These are phyloP conservation scores for Rhizophora apiculata DNA, from an alignment of 345 rosid genomes.

Conservation along the genomic window DNA sequence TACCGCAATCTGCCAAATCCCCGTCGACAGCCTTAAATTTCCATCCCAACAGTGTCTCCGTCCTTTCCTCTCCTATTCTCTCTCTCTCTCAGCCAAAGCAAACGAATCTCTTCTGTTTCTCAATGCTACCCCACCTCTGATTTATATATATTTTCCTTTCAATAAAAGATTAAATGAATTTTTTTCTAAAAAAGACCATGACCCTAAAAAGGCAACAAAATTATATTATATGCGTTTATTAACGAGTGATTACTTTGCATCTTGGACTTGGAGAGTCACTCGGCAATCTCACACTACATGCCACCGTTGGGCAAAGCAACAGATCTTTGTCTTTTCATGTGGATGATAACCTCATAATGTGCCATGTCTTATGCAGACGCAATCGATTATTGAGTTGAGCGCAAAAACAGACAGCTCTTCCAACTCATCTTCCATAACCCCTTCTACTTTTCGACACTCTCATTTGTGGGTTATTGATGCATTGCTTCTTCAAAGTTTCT, in stretches of 20 bases:
- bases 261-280: slow-evolving; percentile 19
- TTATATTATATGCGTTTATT: neutral
- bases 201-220: too few relatives aligned
- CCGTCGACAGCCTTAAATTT: too few relatives aligned
- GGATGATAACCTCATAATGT: slow-evolving; percentile 10
- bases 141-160: too few relatives aligned
- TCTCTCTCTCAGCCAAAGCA: neutral
- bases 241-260: slow-evolving; percentile 11
- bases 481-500: too few relatives aligned
- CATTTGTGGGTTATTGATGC: too few relatives aligned
- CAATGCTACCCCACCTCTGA: too few relatives aligned
- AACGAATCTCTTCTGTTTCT: slow-evolving; percentile 24
- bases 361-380: neutral
- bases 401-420: slow-evolving; percentile 6
- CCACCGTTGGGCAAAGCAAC: neutral
- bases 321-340: neutral
- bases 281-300: neutral
- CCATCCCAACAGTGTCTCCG: neutral
- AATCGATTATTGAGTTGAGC: too few relatives aligned
- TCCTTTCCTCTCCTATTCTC: neutral
- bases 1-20: too few relatives aligned
- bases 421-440: slow-evolving; percentile 8
- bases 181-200: too few relatives aligned
- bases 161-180: too few relatives aligned
- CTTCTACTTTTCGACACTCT: too few relatives aligned